Conservation (phyloP, 805 yeast species). For the Candida pini region DNA sequence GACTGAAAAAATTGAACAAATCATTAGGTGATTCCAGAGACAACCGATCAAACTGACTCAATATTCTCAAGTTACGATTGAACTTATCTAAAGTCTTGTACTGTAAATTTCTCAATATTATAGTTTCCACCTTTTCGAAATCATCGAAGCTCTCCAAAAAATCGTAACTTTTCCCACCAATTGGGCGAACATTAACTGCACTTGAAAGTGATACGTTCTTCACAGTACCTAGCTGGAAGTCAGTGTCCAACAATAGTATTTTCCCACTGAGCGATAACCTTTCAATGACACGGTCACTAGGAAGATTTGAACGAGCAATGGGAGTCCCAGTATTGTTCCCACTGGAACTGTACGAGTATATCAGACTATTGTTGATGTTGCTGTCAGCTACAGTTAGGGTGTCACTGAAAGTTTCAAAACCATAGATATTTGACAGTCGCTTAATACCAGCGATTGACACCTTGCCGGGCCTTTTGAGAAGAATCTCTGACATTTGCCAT, state of each 20-base stretch:
- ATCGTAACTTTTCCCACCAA: conserved; percentile 20
- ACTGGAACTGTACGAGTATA: conserved; percentile 12
- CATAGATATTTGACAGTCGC: conserved; percentile 30
- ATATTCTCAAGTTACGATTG: conserved; percentile 28
- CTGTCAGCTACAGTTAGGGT: conserved; percentile 30
- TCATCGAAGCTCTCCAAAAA: conserved; percentile 20
- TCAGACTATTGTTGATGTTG: conserved; percentile 26
- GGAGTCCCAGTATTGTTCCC: conserved; percentile 18
- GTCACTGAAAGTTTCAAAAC: conserved; percentile 32
- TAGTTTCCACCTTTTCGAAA: conserved; percentile 22
- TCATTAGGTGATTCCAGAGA: conserved; percentile 27
- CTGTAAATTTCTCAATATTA: conserved; percentile 24
- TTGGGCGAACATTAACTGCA: conserved; percentile 24
- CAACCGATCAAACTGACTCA: conserved; percentile 27
- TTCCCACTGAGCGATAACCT: conserved; percentile 31
- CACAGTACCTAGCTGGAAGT: conserved; percentile 24
- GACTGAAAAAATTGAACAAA: conserved; percentile 27
- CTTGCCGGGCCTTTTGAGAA: conserved; percentile 31
- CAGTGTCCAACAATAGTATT: conserved; percentile 32
- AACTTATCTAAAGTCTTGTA: conserved; percentile 26
- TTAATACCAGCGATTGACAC: conserved; percentile 30
- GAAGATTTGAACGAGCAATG: not conserved
- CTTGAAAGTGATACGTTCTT: conserved; percentile 26
- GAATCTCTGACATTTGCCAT: conserved; percentile 27
- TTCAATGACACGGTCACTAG: conserved; percentile 13